Conservation (phyloP, 345 rosid species). For the Salix suchowensis region DNA sequence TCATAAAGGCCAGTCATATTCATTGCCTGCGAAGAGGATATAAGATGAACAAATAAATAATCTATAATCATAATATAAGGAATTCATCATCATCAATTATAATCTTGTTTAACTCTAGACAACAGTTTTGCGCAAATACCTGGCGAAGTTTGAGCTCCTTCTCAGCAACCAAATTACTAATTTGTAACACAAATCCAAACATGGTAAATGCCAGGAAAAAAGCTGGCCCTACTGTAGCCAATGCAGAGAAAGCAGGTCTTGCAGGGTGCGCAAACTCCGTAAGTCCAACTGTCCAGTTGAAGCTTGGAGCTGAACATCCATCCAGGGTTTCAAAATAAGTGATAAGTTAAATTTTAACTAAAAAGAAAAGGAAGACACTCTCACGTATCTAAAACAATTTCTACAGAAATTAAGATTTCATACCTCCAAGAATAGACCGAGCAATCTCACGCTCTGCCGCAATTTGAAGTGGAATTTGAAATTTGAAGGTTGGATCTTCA, state of each 20-base stretch:
- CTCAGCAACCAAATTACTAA: slow-evolving; percentile 68
- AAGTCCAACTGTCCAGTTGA: slow-evolving; percentile 69
- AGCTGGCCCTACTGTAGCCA: slow-evolving; percentile 56
- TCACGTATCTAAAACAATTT: not conserved
- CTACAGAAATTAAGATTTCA: not conserved
- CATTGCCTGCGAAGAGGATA: slow-evolving; percentile 57
- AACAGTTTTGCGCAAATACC: slow-evolving; percentile 33
- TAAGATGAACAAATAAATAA: not conserved
- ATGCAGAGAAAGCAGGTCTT: slow-evolving; percentile 32
- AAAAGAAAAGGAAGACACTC: not conserved
- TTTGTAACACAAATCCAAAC: slow-evolving; percentile 86
- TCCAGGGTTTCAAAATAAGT: slow-evolving; percentile 1
- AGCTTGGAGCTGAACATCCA: slow-evolving; percentile 50
- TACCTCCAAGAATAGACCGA: slow-evolving; percentile 72
- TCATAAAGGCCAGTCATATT: slow-evolving; percentile 85
- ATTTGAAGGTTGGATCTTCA: slow-evolving; percentile 85
- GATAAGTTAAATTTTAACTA: not conserved
- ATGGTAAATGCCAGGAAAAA: slow-evolving; percentile 88
- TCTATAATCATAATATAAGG: not conserved
- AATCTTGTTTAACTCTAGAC: not conserved
- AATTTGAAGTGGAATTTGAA: slow-evolving; percentile 81
- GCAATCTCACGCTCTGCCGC: slow-evolving; percentile 95
- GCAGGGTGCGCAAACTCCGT: slow-evolving; percentile 90
- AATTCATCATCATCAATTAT: not conserved
- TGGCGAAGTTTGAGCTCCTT: slow-evolving; percentile 97